Evolutionary conservation across 495 filamentous ascomycete genomes (phyloP).

Genomic region (Cudoniella acicularis): DNA sequence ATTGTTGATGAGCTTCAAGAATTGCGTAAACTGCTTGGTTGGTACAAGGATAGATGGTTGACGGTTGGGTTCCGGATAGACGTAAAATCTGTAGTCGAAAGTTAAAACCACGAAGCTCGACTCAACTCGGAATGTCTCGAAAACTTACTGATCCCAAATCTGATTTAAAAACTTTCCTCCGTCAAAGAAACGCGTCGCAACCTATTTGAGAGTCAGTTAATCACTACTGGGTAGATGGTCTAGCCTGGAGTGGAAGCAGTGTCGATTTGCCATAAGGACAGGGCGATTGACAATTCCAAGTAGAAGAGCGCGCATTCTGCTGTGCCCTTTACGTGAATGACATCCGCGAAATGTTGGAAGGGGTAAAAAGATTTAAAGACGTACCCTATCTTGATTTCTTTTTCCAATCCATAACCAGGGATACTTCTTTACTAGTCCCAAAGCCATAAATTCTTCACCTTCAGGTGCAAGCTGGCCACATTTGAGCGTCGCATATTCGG

Average conservation of each 20-base stretch:
- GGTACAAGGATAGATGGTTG: conserved; percentile 62
- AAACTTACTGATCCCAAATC: conserved; percentile 72
- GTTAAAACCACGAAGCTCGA: background rate
- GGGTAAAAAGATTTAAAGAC: conserved; percentile 5
- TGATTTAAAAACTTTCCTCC: conserved; percentile 52
- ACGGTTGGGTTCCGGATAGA: conserved; percentile 39
- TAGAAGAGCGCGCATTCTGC: no score
- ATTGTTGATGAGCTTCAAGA: conserved; percentile 58
- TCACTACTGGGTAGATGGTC: background rate
- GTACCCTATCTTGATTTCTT: conserved; percentile 38
- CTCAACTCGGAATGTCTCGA: background rate
- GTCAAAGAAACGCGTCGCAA: conserved; percentile 55
- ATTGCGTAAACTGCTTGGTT: conserved; percentile 52
- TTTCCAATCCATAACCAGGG: conserved; percentile 55
- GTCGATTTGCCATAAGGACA: no score
- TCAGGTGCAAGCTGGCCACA: conserved; percentile 24
- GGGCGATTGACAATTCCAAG: no score
- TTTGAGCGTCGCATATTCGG: no score
- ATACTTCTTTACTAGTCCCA: conserved; percentile 56
- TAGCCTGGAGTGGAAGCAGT: no score
- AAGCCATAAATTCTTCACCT: conserved; percentile 52
- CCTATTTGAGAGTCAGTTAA: conserved; percentile 9
- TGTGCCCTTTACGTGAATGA: no score
- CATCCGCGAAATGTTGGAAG: no score
- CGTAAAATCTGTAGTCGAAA: conserved; percentile 55